Conservation (phyloP, 1,284 basidiomycete genomes). For the Cutaneotrichosporon sp. region DNA sequence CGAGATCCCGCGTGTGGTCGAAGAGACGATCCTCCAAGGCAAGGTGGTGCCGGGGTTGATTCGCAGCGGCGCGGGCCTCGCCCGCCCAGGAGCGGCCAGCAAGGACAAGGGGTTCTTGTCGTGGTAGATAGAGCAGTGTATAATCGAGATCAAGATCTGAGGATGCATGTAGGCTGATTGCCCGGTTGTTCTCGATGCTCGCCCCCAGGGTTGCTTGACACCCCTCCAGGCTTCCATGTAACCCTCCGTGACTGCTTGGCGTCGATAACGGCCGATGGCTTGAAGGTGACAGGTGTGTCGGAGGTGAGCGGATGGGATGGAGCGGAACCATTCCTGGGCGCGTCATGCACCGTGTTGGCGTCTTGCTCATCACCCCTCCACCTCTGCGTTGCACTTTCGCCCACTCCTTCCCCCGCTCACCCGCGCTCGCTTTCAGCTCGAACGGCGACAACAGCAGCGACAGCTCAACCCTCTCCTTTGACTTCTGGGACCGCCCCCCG, state of each 20-base stretch:
- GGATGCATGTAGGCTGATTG: neutral
- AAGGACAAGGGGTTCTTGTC: slow-evolving; percentile 31
- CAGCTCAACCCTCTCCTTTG: neutral
- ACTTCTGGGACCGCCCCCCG: neutral
- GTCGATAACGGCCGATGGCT: neutral
- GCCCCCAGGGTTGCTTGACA: neutral
- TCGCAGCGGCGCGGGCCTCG: slow-evolving; percentile 75
- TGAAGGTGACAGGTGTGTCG: neutral
- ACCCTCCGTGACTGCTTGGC: too few relatives aligned
- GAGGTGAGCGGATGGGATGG: too few relatives aligned
- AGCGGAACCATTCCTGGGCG: neutral
- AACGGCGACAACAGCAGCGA: neutral
- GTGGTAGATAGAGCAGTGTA: slow-evolving; percentile 27
- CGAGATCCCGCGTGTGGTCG: slow-evolving; percentile 80
- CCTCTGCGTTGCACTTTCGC: neutral
- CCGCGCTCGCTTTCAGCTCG: neutral
- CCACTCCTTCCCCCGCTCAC: neutral
- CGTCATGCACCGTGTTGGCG: neutral
- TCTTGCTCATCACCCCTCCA: neutral
- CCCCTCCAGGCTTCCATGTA: too few relatives aligned
- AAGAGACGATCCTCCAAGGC: slow-evolving; percentile 80
- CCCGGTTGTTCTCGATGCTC: neutral
- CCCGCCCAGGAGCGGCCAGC: slow-evolving; percentile 22
- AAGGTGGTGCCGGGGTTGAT: slow-evolving; percentile 78
- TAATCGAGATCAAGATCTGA: neutral